Conservation (phyloP, 2,329 filamentous ascomycete species). For the Ophiostoma sp. region DNA sequence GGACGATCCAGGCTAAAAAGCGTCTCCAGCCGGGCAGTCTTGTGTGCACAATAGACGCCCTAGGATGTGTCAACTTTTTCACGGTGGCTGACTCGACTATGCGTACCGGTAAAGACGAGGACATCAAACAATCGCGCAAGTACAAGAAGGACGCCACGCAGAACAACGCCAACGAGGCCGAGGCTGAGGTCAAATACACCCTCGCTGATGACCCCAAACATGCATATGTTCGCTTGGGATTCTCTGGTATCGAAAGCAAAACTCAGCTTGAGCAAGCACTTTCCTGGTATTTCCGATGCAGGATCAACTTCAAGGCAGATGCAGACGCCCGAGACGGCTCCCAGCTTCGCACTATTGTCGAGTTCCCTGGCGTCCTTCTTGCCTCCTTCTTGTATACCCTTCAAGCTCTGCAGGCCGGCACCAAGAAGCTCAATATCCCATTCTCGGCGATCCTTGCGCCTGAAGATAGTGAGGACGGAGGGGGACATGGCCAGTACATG, state of each 20-base stretch:
- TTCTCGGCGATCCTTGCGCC: constrained; percentile 47
- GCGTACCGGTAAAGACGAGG: constrained; percentile 14
- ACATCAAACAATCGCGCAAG: neutral
- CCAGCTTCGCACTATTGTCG: constrained; percentile 47
- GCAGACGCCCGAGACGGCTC: neutral
- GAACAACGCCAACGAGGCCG: neutral
- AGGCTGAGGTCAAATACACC: constrained; percentile 27
- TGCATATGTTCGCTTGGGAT: constrained; percentile 37
- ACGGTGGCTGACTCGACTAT: constrained; percentile 40
- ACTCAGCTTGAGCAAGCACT: neutral
- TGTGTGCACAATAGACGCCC: constrained; percentile 49
- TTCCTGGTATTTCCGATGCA: constrained; percentile 32
- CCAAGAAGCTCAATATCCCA: constrained; percentile 45
- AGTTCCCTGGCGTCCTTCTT: constrained; percentile 62
- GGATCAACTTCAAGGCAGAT: constrained; percentile 24
- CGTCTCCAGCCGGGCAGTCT: constrained; percentile 52
- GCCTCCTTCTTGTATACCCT: constrained; percentile 60
- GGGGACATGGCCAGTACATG: constrained; percentile 35
- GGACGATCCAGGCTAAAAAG: constrained; percentile 48
- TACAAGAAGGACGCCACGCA: neutral
- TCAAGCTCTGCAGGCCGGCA: constrained; percentile 56
- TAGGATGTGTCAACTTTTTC: constrained; percentile 44
- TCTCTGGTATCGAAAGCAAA: constrained; percentile 2
- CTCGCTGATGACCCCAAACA: constrained; percentile 37
- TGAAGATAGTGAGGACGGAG: neutral